These are phyloP conservation scores for Hypoxylon intermedium DNA, from an alignment of 495 filamentous ascomycete species.

Conservation along the genomic window DNA sequence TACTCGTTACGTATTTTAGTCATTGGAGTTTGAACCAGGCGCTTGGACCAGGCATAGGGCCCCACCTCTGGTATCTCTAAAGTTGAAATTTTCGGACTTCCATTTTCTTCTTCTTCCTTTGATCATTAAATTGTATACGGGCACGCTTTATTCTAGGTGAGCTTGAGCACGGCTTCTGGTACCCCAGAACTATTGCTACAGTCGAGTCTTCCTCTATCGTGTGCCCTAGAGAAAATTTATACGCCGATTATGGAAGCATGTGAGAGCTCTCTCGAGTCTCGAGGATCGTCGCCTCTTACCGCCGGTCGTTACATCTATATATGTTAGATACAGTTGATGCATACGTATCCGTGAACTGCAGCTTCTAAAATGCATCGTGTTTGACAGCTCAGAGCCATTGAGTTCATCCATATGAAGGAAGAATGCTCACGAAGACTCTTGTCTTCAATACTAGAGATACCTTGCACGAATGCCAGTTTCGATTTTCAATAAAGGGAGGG, in stretches of 20 bases:
- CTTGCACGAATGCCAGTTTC: no score
- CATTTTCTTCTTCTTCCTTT: slow-evolving; percentile 52
- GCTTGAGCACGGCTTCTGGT: slow-evolving; percentile 52
- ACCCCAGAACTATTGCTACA: slow-evolving; percentile 47
- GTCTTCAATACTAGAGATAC: no score
- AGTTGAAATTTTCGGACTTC: slow-evolving; percentile 39
- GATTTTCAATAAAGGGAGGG: no score
- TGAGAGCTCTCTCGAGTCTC: slow-evolving; percentile 55
- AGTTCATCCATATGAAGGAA: no score
- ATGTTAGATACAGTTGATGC: not conserved
- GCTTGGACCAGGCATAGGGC: slow-evolving; percentile 20
- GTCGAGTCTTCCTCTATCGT: slow-evolving; percentile 68
- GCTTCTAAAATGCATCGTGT: no score
- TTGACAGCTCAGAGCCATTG: no score
- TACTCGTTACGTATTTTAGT: not conserved
- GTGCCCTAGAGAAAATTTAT: slow-evolving; percentile 62
- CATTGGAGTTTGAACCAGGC: not conserved
- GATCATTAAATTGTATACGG: slow-evolving; percentile 67
- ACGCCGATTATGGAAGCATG: slow-evolving; percentile 68
- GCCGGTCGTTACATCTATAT: slow-evolving; percentile 63
- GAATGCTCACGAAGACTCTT: no score
- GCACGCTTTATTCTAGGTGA: slow-evolving; percentile 91
- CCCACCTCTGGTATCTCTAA: slow-evolving; percentile 2
- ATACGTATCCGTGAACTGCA: not conserved
- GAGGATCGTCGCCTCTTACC: slow-evolving; percentile 65